Evolutionary conservation across 371 early-diverging fungal genomes (phyloP).

Genomic region (Entomophthora muscae): DNA sequence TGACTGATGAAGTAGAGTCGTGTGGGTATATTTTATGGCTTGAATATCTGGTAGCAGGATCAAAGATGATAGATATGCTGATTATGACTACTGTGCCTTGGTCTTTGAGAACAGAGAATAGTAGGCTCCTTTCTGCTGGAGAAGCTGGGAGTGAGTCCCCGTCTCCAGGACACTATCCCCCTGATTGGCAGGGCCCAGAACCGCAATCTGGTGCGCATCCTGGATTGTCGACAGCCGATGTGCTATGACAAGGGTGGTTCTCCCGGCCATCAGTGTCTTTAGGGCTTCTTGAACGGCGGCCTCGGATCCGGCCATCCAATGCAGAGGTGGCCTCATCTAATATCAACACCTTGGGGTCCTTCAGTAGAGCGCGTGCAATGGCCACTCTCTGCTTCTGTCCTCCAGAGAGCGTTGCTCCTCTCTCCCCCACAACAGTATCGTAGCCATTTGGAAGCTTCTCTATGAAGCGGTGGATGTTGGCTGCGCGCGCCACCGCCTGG

Average conservation of each 20-base stretch:
- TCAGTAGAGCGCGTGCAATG: conserved; percentile 35
- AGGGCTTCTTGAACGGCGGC: conserved; percentile 61
- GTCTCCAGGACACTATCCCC: conserved; percentile 48
- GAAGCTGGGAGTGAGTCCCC: conserved; percentile 46
- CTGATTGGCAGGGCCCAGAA: conserved; percentile 39
- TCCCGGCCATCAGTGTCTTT: conserved; percentile 34
- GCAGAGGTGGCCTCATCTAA: conserved; percentile 90
- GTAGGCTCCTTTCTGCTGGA: conserved; percentile 15
- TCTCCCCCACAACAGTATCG: conserved; percentile 48
- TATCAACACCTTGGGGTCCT: conserved; percentile 52
- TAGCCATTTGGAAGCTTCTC: conserved; percentile 54
- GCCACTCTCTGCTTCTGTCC: too few relatives aligned
- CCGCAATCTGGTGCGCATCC: conserved; percentile 38
- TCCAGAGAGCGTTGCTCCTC: conserved; percentile 27
- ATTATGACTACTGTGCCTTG: too few relatives aligned
- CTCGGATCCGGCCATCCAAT: conserved; percentile 67
- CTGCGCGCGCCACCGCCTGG: conserved; percentile 24
- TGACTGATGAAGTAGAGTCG: too few relatives aligned
- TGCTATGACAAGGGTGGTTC: conserved; percentile 33
- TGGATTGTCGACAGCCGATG: conserved; percentile 43
- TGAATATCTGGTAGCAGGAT: too few relatives aligned
- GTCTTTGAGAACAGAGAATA: conserved; percentile 3
- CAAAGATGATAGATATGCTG: too few relatives aligned
- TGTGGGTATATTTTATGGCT: too few relatives aligned
- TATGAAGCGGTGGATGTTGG: conserved; percentile 63